Conservation (phyloP, 352 stramenopile species). For the Peronospora tabacina region DNA sequence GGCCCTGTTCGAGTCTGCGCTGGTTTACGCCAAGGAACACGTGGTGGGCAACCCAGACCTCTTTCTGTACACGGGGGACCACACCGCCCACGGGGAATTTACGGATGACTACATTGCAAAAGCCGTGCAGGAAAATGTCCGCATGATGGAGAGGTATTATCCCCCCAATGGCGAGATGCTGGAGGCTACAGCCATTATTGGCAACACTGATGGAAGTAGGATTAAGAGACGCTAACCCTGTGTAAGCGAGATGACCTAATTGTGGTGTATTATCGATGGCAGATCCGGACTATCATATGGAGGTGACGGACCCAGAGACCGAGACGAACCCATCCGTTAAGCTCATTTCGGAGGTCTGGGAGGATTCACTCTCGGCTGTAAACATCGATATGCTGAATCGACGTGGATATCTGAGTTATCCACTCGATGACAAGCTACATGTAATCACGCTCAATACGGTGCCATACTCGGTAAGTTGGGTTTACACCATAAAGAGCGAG, state of each 20-base stretch:
- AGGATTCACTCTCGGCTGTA: constrained; percentile 41
- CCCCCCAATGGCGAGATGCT: constrained; percentile 26
- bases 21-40: constrained; percentile 49
- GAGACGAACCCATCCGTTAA: constrained; percentile 56
- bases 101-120: constrained; percentile 53
- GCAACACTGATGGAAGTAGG: constrained; percentile 73
- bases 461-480: constrained; percentile 59
- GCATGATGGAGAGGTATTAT: constrained; percentile 63
- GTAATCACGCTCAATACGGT: constrained; percentile 83
- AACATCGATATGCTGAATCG: constrained; percentile 60
- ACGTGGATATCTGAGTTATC: constrained; percentile 58
- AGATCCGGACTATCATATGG: constrained; percentile 83
- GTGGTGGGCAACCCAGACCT: constrained; percentile 53
- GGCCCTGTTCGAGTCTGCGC: constrained; percentile 55
- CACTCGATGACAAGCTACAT: constrained; percentile 51
- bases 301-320: constrained; percentile 52
- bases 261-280: constrained; percentile 3
- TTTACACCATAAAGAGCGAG: not conserved
- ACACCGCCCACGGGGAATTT: constrained; percentile 56
- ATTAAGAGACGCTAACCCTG: not conserved
- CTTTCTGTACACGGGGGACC: constrained; percentile 79
- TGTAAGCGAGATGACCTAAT: constrained; percentile 3
- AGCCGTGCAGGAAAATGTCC: constrained; percentile 59
- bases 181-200: constrained; percentile 68
- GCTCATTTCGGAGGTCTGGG: constrained; percentile 54